Evolutionary conservation across 768 basidiomycete species (phyloP).

Genomic region (Butyriboletus loyo): DNA sequence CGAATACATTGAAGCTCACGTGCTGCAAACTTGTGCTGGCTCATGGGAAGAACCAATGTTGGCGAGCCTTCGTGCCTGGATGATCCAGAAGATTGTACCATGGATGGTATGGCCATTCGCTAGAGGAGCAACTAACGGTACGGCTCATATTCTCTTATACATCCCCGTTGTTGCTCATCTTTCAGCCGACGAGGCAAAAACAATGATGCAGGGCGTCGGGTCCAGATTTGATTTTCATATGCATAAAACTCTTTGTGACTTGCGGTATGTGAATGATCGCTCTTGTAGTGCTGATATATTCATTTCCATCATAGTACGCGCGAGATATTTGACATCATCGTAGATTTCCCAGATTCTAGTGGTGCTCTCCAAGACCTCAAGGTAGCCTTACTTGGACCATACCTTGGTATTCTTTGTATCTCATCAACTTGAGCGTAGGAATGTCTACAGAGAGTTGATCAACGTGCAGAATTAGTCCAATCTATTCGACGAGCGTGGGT

Average conservation of each 20-base stretch:
- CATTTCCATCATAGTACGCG: slow-evolving; percentile 43
- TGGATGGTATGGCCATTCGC: slow-evolving; percentile 87
- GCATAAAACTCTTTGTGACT: slow-evolving; percentile 84
- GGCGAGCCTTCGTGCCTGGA: slow-evolving; percentile 65
- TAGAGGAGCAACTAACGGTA: slow-evolving; percentile 56
- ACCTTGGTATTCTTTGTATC: neutral
- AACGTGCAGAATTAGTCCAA: slow-evolving; percentile 71
- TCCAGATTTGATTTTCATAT: slow-evolving; percentile 90
- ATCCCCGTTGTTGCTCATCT: slow-evolving; percentile 5
- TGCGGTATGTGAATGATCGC: slow-evolving; percentile 55
- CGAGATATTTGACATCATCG: slow-evolving; percentile 95
- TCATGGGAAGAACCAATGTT: slow-evolving; percentile 71
- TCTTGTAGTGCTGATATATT: neutral
- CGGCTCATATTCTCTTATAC: slow-evolving; percentile 17
- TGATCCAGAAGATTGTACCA: slow-evolving; percentile 72
- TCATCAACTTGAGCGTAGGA: slow-evolving; percentile 42
- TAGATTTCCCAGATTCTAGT: slow-evolving; percentile 87
- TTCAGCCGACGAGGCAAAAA: slow-evolving; percentile 60
- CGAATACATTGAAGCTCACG: slow-evolving; percentile 76
- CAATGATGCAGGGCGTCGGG: slow-evolving; percentile 73
- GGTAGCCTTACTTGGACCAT: slow-evolving; percentile 35
- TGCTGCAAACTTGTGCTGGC: slow-evolving; percentile 60
- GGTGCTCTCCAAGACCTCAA: slow-evolving; percentile 84
- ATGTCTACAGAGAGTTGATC: slow-evolving; percentile 77
- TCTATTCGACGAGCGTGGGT: slow-evolving; percentile 74